Base-by-base conservation (phyloP, 176 grass and related monocot species). In the Carex kokanica region DNA sequence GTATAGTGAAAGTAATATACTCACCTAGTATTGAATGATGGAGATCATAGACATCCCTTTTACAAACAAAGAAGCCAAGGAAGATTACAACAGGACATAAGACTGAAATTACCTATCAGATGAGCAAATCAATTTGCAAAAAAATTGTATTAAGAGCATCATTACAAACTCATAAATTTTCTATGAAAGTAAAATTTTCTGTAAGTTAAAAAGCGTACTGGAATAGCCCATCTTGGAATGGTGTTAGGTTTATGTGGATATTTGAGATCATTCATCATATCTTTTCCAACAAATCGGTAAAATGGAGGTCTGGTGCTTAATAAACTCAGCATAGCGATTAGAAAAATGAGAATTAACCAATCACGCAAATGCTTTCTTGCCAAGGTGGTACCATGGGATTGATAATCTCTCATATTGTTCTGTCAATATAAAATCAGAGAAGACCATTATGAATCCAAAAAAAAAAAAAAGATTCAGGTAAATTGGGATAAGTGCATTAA, bases 21-120 rank as follows among this genome's bases (percentile, higher is more conserved):
- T 36, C 55, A 99, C 93, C 93, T 90, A 99, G 80, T 5, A 57
- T 86, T 7, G 93, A 85, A 7, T 99, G 89, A 86, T 95, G 93
- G 52, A 99, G 83, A 83, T 99, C 96, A 85, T 95, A 99, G 63
- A 95, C 82, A 40, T 95, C 80, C 55, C 85, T 93, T 86, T 88
- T 88, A 81, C 21, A 40, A 24, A 90, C 4, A 58, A 95, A 99
- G 5, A 93, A 47, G 2, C 83, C 82, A 74, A 90, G 0, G 62
- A 99, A 86, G 64, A 95, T 60, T 18, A 69, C 63, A 72, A 86
- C 54, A 31, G 96, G 96, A 3, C 74, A 88, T 27, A 91, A 2
- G 32, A 93, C 57, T 11, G 93, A 88, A 70, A 93, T 86, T 68
- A 99, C 60, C 96, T 99, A 88, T 41, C 13, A 31, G 49, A 86